Base-by-base conservation (phyloP, 208 protist genomes). In the Crithidia mellificae region DNA sequence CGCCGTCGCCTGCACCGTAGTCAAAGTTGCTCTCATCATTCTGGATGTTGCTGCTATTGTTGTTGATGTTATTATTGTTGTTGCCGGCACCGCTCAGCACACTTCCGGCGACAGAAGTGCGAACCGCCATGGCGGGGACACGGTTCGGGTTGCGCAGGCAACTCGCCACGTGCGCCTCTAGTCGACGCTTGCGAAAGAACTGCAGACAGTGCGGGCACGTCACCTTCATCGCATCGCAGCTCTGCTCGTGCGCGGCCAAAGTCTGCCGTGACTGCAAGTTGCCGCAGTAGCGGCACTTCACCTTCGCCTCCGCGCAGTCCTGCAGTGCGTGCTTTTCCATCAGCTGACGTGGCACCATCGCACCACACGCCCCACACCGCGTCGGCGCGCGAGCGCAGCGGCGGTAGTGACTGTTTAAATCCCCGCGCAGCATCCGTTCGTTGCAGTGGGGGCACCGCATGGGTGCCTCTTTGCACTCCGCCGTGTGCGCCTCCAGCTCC, bases 241-340 rank as follows among this genome's bases (percentile, higher is more conserved):
- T 72, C 50, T 71, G 68, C 72, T 91, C 88, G 52, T 93, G 88
- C 2, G 77, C 67, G 1, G 62, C 66, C n/a, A 93, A 68, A 12
- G 34, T 46, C 55, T 81, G 62, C 2, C 86, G 82, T 2, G 68
- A 68, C 38, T 92, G 68, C 62, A 67, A 25, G 12, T 30, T 32
- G n/a, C 71, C 68, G 64, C 87, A 95, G 77, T 88, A 86, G 2
- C 87, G 77, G 65, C 87, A 95, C 72, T 83, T 90, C 64, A 75
- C 83, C 66, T 80, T 85, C 11, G 67, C 71, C 38, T 72, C 78
- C 5, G 38, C 58, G 55, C 90, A 95, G 39, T 92, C 87, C 38
- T 49, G 58, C 51, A 74, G 55, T 17, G 50, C 76, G 82, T 95
- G 90, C 52, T 61, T 64, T 27, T 88, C 84, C 66, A 93, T 75